Evolutionary conservation across 1,284 basidiomycete genomes (phyloP), one percentile per base, ranked within the genome.

Genomic region (Chalciporus sp.): DNA sequence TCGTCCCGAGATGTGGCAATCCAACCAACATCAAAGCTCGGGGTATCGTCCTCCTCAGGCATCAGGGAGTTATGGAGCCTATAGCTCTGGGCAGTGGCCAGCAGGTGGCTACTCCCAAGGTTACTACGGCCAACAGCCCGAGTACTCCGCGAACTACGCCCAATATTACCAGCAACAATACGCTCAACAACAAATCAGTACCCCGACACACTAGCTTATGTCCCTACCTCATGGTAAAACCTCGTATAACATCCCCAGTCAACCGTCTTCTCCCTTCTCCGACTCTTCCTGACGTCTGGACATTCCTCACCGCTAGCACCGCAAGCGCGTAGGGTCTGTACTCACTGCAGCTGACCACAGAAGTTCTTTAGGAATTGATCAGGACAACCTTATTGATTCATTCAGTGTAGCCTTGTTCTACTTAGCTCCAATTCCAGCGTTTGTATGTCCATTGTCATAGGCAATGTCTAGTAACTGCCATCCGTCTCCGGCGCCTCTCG

Each of bases 151-250:
- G 56, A 87, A 82, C 67, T 92, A 92, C 60, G 87, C 89, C 47
- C 81, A 88, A 58, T 92, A 92, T 69, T 91, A 91, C 72, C 88
- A 91, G 75, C 81, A 81, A 68, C 88, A 90, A 77, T 90, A 90
- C 66, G 78, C 84, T 61, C 88, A 90, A 69, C 84, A 86, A 68
- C 83, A 85, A 71, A 70, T 79, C 68, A 78, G 76, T 72, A 81
- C 83, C 68, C 80, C 74, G 42, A 58, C 75, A 39, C 72, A 78
- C 60, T 76, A 69, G 68, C 53, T 55, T 51, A 54, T 42, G n/a
- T 43, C 17, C n/a, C 16, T 55, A 44, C 60, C 53, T 40, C 39
- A 41, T 49, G 67, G 67, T 69, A 72, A 23, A 72, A 57, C 63
- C 56, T 57, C 43, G 48, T 45, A 42, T 62, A 42, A 58, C 55